Evolutionary conservation across 352 stramenopile genomes (phyloP).

Genomic region (Stramenopiles sp.): DNA sequence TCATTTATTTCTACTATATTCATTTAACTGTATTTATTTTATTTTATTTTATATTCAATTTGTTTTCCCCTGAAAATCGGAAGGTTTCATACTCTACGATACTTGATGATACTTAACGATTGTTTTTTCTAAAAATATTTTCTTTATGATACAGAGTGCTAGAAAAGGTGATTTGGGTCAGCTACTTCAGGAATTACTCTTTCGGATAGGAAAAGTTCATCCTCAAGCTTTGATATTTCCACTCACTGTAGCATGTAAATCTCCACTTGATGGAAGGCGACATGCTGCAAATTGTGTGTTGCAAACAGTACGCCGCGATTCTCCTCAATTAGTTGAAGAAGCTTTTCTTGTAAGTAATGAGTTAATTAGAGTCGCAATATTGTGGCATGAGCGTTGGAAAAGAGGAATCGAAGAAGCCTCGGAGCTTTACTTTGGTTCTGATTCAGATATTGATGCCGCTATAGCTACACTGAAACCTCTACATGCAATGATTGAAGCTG

Average conservation of each 20-base stretch:
- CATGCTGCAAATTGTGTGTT: constrained; percentile 70
- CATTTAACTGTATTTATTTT: too few species aligned
- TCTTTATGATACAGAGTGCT: too few species aligned
- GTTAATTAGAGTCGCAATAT: constrained; percentile 85
- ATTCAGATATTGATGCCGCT: constrained; percentile 83
- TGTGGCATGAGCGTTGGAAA: constrained; percentile 95
- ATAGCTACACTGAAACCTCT: constrained; percentile 55
- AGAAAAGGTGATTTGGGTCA: constrained; percentile 14
- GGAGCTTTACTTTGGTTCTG: constrained; percentile 68
- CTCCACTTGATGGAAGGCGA: constrained; percentile 48
- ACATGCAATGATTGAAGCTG: constrained; percentile 54
- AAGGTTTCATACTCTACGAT: too few species aligned
- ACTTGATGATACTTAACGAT: too few species aligned
- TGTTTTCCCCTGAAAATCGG: too few species aligned
- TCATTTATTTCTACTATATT: too few species aligned
- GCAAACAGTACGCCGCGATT: constrained; percentile 56
- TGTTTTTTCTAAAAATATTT: too few species aligned
- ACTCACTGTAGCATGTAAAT: constrained; percentile 76
- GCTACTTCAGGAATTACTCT: constrained; percentile 21
- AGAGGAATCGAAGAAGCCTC: constrained; percentile 84
- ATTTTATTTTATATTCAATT: too few species aligned
- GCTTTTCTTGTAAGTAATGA: constrained; percentile 74
- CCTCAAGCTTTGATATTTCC: constrained; percentile 92
- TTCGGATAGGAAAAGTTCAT: constrained; percentile 37
- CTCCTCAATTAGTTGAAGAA: constrained; percentile 71